Base-by-base conservation (phyloP, 805 yeast genomes). In the Barnettozyma pratensis region DNA sequence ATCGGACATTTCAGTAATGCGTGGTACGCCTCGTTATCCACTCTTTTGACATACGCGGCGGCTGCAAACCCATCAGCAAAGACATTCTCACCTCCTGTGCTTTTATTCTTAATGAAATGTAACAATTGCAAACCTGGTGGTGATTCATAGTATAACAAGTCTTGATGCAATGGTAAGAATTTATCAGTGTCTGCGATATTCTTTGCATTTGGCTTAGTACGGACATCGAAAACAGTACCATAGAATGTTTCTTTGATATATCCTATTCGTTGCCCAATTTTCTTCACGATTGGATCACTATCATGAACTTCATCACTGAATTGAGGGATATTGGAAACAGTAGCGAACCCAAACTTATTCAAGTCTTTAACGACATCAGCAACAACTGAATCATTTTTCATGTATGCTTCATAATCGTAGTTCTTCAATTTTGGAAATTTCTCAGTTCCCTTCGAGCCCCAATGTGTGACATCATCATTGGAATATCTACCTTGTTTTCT, bases 91-190 rank as follows among this genome's bases (percentile, higher is more conserved):
- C 90, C 92, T 10, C 88, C 90, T 8, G 56, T 55, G 9, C 83
- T 77, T 25, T 58, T 60, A 56, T 80, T 79, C 42, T 72, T 64
- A 36, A 81, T 73, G 46, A 78, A 73, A 56, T 86, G 94, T 40
- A 86, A 70, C 37, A 84, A 62, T 63, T 86, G 91, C 40, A 86
- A 66, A 0, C 92, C 92, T 1, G 95, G 95, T 3, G 91, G 91
- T 9, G 89, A 80, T 61, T 86, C 91, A 59, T 85, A 81, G 66
- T 85, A 86, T 41, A 81, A 71, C 28, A 86, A 70, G 59, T 87
- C 94, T 85, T 84, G 86, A 57, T 86, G 95, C 44, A 86, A 69
- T 3, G 90, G 90, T 38, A 87, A 71, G 55, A 77, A 77, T 7
- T 72, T 73, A 44, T 75, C 71, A 5, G 94, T 82, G 58, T 83